A percentile compares a stretch with the other conserved stretches of the same genome.
Conservation (phyloP, 106 monocot species). For the Dendrobium officinale region DNA sequence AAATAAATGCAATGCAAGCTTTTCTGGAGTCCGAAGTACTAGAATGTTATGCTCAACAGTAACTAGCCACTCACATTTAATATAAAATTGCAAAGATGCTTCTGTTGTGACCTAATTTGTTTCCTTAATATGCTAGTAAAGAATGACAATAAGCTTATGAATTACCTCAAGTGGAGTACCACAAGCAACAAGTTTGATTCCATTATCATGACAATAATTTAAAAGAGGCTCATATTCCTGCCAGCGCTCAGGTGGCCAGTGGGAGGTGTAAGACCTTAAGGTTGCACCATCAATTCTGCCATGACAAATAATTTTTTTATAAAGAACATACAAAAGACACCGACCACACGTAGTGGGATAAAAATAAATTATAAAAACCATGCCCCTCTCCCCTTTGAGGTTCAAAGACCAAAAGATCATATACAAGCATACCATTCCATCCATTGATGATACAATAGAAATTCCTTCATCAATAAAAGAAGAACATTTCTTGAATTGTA, state of each 20-base stretch:
- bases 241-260: constrained; percentile 84
- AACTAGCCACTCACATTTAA: background rate
- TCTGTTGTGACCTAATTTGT: background rate
- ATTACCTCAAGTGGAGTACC: constrained; percentile 95
- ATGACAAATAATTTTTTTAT: constrained; percentile 17
- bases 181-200: constrained; percentile 82
- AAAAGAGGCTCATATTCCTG: constrained; percentile 94
- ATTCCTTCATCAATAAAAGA: background rate
- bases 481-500: background rate
- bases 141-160: constrained; percentile 4
- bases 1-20: constrained; percentile 1
- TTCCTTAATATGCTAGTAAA: background rate
- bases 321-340: constrained; percentile 2
- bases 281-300: constrained; percentile 69
- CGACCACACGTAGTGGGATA: background rate
- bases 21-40: background rate
- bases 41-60: background rate
- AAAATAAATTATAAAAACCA: background rate
- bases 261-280: constrained; percentile 50
- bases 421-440: background rate
- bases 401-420: background rate
- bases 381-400: background rate
- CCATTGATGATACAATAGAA: background rate
- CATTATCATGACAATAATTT: constrained; percentile 82
- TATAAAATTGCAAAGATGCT: background rate